Conservation (phyloP, 345 rosid genomes). For the Populus ilicifolia region DNA sequence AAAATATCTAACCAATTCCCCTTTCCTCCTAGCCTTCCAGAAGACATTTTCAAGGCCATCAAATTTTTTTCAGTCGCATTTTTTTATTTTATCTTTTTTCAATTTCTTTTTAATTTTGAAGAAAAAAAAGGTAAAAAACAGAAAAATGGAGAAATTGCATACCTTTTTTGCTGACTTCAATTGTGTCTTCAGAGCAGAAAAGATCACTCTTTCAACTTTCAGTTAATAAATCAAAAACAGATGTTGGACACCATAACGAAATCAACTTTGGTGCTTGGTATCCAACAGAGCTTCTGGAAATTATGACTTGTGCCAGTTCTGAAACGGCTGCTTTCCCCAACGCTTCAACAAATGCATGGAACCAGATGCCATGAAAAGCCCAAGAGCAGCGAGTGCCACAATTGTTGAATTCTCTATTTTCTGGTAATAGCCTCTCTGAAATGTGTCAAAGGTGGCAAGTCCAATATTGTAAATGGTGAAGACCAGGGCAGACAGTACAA, state of each 20-base stretch:
- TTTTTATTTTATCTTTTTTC: not conserved
- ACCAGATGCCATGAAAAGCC: constrained; percentile 64
- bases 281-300: not conserved
- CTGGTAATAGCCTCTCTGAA: constrained; percentile 69
- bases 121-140: not conserved
- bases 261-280: not conserved
- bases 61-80: not conserved
- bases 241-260: constrained; percentile 11
- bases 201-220: not conserved
- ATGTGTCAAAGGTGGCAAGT: constrained; percentile 19
- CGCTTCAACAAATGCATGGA: constrained; percentile 77
- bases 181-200: not conserved
- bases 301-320: constrained; percentile 74
- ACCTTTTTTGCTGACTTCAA: not conserved
- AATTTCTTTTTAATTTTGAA: not conserved
- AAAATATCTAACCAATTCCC: not conserved
- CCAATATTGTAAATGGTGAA: not conserved
- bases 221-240: constrained; percentile 1
- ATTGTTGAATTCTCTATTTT: constrained; percentile 67
- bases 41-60: not conserved
- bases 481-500: not conserved
- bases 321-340: constrained; percentile 89
- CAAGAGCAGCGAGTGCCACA: constrained; percentile 58
- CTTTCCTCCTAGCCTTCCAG: not conserved
- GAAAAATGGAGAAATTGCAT: not conserved